phyloP scores from a whole-genome alignment of 805 yeast genomes.

The Lachancea kluyveri region DNA sequence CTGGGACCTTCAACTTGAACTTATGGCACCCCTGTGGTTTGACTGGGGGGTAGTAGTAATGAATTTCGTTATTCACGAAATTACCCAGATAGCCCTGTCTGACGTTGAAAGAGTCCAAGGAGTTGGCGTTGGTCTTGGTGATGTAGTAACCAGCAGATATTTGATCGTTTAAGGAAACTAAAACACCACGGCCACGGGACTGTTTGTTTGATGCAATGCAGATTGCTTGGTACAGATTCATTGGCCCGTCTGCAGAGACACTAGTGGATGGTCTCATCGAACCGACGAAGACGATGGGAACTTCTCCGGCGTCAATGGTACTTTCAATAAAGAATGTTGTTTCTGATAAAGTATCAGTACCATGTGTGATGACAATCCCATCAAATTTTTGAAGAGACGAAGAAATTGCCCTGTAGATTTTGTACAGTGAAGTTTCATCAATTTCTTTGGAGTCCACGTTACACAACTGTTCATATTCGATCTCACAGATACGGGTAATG shows the following conservation, averaged over 20 bases:
- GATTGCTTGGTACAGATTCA: constrained; percentile 66
- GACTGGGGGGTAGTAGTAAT: constrained; percentile 57
- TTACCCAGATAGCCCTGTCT: constrained; percentile 70
- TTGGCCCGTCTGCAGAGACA: constrained; percentile 66
- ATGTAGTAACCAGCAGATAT: constrained; percentile 66
- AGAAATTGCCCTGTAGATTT: constrained; percentile 41
- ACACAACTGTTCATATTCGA: constrained; percentile 57
- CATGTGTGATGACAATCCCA: constrained; percentile 63
- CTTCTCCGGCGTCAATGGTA: constrained; percentile 36
- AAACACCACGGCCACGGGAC: constrained; percentile 51
- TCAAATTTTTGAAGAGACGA: constrained; percentile 41
- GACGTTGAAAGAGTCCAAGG: constrained; percentile 62
- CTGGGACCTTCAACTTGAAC: constrained; percentile 34
- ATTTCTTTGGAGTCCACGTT: constrained; percentile 58
- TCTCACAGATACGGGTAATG: constrained; percentile 44
- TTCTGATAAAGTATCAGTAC: constrained; percentile 67
- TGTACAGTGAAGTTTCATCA: constrained; percentile 39
- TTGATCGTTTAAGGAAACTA: constrained; percentile 62
- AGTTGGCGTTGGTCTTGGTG: constrained; percentile 65
- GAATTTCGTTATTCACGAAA: constrained; percentile 59
- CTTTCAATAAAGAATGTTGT: constrained; percentile 59
- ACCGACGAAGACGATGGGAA: constrained; percentile 65
- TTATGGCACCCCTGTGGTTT: constrained; percentile 46
- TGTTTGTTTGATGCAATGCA: constrained; percentile 50
- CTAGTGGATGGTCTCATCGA: constrained; percentile 72